phyloP scores from a whole-genome alignment of 2,329 filamentous ascomycete species.

The Colletotrichum viniferum region DNA sequence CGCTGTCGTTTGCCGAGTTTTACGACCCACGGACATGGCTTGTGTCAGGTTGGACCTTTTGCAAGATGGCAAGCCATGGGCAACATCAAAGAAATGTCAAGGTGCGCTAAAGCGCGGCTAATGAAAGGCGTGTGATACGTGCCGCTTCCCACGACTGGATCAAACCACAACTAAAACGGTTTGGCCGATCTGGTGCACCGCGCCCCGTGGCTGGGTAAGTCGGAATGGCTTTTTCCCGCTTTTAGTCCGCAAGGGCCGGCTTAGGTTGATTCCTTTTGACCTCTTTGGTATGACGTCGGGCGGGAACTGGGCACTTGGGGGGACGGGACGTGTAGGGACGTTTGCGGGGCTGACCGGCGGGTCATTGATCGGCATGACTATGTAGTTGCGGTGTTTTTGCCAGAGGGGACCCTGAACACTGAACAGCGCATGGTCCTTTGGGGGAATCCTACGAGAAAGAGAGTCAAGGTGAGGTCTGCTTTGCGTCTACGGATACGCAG shows the following conservation, averaged over 20 bases:
- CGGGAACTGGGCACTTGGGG: background rate
- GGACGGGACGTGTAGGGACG: background rate
- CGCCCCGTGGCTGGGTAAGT: conserved; percentile 1
- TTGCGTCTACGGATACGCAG: too few species aligned
- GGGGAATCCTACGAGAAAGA: background rate
- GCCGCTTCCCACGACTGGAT: background rate
- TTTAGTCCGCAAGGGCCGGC: background rate
- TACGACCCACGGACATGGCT: background rate
- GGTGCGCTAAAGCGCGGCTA: background rate
- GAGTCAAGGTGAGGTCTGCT: background rate
- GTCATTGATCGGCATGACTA: background rate
- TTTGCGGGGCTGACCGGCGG: background rate
- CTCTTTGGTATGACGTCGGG: background rate
- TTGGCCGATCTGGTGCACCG: background rate
- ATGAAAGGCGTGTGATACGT: background rate
- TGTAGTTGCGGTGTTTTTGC: background rate
- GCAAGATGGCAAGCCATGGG: background rate
- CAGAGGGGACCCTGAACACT: background rate
- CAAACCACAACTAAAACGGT: background rate
- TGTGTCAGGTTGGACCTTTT: background rate
- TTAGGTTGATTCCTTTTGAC: conserved; percentile 1
- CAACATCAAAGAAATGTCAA: background rate
- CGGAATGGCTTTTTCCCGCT: background rate
- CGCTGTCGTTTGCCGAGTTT: background rate
- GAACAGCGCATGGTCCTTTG: background rate